phyloP scores from a whole-genome alignment of 352 stramenopile genomes.

The Peronospora destructor region DNA sequence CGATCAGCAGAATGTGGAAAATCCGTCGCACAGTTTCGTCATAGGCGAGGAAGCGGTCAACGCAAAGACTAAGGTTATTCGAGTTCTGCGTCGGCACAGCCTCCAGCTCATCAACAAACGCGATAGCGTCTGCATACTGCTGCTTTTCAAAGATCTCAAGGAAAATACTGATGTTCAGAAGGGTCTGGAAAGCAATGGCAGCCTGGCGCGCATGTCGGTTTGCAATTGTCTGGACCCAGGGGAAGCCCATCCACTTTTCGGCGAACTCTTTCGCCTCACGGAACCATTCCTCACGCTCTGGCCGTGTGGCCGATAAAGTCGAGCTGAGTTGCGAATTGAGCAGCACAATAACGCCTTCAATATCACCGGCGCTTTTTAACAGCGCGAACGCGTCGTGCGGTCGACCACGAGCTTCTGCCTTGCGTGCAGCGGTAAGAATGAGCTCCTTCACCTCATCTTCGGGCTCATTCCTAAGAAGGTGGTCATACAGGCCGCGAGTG shows the following conservation, averaged over 20 bases:
- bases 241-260: slow-evolving; percentile 82
- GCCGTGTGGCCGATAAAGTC: slow-evolving; percentile 45
- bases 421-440: slow-evolving; percentile 61
- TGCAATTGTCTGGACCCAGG: slow-evolving; percentile 69
- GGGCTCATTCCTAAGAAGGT: slow-evolving; percentile 58
- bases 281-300: slow-evolving; percentile 78
- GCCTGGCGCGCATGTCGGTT: slow-evolving; percentile 63
- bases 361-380: slow-evolving; percentile 71
- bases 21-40: slow-evolving; percentile 79
- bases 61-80: slow-evolving; percentile 50
- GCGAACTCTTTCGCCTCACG: slow-evolving; percentile 77
- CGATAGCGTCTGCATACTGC: slow-evolving; percentile 76
- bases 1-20: slow-evolving; percentile 78
- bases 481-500: slow-evolving; percentile 67
- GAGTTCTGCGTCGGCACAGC: slow-evolving; percentile 60
- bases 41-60: slow-evolving; percentile 80
- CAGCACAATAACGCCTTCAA: slow-evolving; percentile 63
- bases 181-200: slow-evolving; percentile 76
- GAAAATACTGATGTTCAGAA: slow-evolving; percentile 84
- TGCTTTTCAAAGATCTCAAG: slow-evolving; percentile 79
- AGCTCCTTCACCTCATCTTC: slow-evolving; percentile 76
- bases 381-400: slow-evolving; percentile 70
- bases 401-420: slow-evolving; percentile 63
- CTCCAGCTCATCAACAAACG: slow-evolving; percentile 75
- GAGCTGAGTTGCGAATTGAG: slow-evolving; percentile 70